Evolutionary conservation across 2,329 filamentous ascomycete species (phyloP).

Genomic region (Tympanopsis confertula): DNA sequence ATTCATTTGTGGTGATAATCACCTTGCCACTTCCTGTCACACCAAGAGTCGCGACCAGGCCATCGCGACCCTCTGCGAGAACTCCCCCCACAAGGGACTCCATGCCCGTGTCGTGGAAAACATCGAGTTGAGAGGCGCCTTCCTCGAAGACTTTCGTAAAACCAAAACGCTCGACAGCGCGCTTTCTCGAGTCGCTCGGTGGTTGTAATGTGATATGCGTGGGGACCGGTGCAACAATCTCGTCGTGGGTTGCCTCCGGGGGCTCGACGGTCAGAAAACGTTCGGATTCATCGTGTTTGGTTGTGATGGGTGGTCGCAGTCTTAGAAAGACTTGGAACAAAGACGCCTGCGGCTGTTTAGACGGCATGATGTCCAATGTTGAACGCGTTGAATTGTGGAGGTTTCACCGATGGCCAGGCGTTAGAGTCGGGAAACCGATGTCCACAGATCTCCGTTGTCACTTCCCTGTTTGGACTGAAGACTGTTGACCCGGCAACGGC

Average conservation of each 20-base stretch:
- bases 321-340: neutral
- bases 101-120: constrained; percentile 73
- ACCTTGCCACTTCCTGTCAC: constrained; percentile 97
- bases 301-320: neutral
- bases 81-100: constrained; percentile 70
- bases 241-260: neutral
- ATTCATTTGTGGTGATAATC: constrained; percentile 7
- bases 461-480: too few relatives aligned
- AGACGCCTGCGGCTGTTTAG: neutral
- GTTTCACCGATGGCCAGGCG: too few relatives aligned
- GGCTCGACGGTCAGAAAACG: neutral
- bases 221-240: constrained; percentile 24
- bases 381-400: too few relatives aligned
- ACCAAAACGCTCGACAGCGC: constrained; percentile 83
- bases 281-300: neutral
- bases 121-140: constrained; percentile 68
- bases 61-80: constrained; percentile 75
- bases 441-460: too few relatives aligned
- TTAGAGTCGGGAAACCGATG: too few relatives aligned
- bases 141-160: constrained; percentile 94
- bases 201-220: constrained; percentile 71
- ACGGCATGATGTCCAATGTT: too few relatives aligned
- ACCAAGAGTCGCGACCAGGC: constrained; percentile 78
- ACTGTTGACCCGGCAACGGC: too few relatives aligned
- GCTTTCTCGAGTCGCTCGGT: constrained; percentile 65